Conservation (phyloP, 768 basidiomycete genomes). For the Boletellus ananas region DNA sequence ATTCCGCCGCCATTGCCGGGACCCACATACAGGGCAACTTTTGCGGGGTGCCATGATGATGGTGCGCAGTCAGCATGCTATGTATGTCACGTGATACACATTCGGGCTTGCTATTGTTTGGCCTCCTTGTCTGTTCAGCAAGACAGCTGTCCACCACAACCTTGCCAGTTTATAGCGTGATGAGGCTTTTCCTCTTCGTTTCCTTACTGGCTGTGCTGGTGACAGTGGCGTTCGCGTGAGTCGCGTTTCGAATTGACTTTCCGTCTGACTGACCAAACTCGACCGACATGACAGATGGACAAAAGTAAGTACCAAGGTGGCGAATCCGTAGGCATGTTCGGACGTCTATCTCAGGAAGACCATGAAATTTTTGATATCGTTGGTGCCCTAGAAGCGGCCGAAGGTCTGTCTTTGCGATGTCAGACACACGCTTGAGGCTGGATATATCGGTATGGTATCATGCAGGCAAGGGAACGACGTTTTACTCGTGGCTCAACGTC, state of each 20-base stretch:
- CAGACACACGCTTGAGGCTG: constrained; percentile 2
- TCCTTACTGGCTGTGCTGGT: constrained; percentile 49
- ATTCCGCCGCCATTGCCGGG: constrained; percentile 85
- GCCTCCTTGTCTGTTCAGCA: too few relatives aligned
- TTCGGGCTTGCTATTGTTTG: neutral
- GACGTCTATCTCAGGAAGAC: constrained; percentile 59
- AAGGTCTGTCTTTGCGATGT: constrained; percentile 47
- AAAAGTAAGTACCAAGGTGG: constrained; percentile 45
- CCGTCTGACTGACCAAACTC: neutral
- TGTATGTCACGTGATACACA: constrained; percentile 9
- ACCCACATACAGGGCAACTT: constrained; percentile 76
- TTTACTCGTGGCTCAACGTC: constrained; percentile 92
- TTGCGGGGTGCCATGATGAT: constrained; percentile 52
- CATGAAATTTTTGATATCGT: constrained; percentile 97
- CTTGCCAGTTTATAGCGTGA: constrained; percentile 20
- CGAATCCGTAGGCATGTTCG: constrained; percentile 2
- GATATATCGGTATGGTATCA: neutral
- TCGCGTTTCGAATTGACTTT: constrained; percentile 17
- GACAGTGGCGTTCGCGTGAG: constrained; percentile 57
- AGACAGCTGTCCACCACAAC: too few relatives aligned
- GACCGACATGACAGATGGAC: constrained; percentile 53
- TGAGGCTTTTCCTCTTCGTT: constrained; percentile 50
- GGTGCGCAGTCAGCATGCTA: neutral
- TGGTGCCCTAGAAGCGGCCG: constrained; percentile 69
- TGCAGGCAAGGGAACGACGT: constrained; percentile 81